Base-by-base conservation (phyloP, 768 basidiomycete genomes). In the Phylloporus rhodoxanthus region DNA sequence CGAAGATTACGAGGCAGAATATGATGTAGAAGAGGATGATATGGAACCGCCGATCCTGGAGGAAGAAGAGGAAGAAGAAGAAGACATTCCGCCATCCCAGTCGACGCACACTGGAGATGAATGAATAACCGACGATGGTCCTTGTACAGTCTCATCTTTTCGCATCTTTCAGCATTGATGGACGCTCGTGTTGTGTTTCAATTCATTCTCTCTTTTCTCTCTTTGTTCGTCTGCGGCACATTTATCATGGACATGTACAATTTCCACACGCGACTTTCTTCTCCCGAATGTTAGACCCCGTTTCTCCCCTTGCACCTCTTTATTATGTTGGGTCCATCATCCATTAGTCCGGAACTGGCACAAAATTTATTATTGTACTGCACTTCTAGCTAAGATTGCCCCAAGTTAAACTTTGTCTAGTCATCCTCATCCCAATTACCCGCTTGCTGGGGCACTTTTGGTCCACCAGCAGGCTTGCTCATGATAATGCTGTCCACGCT, bases 401-500 rank as follows among this genome's bases (percentile, higher is more conserved):
- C 29, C 26, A 17, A 51, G 43, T 36, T 45, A 47, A 45, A 53
- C 47, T 20, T 37, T 25, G 39, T 49, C 58, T 68, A 72, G 65
- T 91, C 64, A 28, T 65, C 88, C 21, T 84, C 85, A 56, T 91
- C 90, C 89, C 89, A 91, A 64, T 89, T 88, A 6, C 87, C 82
- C 33, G 85, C 76, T 65, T 91, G 90, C 62, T 92, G 88, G 46
- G 89, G 89, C 43, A 91, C 74, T 65, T 90, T 91, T 42, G 88
- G 89, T 43, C 89, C 88, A 26, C 89, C 88, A 0, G 89, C 87
- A n/a, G 87, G 87, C 64, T 91, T 91, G 72, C 87, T 90, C 82
- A 94, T 92, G 72, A 97, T 96, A 66, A 98, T 97, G 62, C 89
- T 91, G 70, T 99, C 96, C 7, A 99, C 96, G 54, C 86, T 87